Percentiles rank a stretch among this genome's conserved stretches.
Evolutionary conservation across 345 rosid species (phyloP).

Genomic region (Gossypium longicalyx): DNA sequence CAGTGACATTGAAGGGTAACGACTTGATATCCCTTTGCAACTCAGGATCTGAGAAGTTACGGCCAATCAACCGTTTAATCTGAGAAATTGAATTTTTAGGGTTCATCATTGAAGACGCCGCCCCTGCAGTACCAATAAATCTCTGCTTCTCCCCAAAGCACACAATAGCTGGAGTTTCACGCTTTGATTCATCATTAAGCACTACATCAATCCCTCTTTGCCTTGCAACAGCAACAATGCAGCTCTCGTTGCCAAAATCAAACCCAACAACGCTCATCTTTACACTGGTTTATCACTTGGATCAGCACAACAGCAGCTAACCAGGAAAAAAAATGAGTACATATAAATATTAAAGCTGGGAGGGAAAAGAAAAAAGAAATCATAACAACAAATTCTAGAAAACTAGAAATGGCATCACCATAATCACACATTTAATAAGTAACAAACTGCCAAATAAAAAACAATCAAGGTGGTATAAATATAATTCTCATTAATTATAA

Average conservation of each 20-base stretch:
- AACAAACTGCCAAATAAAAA: neutral
- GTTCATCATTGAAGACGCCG: slow-evolving; percentile 88
- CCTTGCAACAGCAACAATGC: slow-evolving; percentile 96
- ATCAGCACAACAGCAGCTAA: neutral
- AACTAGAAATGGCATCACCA: neutral
- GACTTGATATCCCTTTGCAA: slow-evolving; percentile 80
- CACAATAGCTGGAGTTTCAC: slow-evolving; percentile 91
- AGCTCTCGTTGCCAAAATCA: slow-evolving; percentile 92
- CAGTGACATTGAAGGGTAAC: slow-evolving; percentile 63
- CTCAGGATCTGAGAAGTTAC: slow-evolving; percentile 79
- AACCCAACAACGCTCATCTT: slow-evolving; percentile 97
- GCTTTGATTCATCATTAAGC: slow-evolving; percentile 96
- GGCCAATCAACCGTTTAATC: slow-evolving; percentile 79
- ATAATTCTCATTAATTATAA: neutral
- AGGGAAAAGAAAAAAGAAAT: neutral
- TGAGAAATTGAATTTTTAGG: slow-evolving; percentile 92
- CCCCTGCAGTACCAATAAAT: slow-evolving; percentile 95
- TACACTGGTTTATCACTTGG: neutral
- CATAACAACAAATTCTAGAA: neutral
- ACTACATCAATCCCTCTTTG: slow-evolving; percentile 98
- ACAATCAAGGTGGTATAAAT: neutral
- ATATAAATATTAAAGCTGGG: neutral
- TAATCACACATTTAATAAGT: neutral
- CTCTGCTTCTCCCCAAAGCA: slow-evolving; percentile 97
- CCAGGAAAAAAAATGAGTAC: neutral